phyloP scores from a whole-genome alignment of 2,329 filamentous ascomycete genomes.

The Diaporthe ilicicola region DNA sequence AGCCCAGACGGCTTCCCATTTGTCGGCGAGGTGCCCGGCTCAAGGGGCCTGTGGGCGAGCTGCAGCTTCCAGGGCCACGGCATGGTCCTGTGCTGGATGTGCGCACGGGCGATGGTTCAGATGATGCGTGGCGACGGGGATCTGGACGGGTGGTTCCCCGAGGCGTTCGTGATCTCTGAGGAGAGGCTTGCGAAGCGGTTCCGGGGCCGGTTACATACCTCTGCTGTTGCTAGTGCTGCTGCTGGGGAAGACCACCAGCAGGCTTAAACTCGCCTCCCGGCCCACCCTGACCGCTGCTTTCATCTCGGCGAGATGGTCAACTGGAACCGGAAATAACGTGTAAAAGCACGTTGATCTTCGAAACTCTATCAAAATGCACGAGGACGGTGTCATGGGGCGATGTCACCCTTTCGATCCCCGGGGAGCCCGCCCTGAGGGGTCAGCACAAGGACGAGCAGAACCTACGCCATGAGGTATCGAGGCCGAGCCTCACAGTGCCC shows the following conservation, averaged over 20 bases:
- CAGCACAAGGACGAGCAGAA: conserved; percentile 12
- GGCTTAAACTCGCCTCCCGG: neutral
- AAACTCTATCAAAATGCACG: conserved; percentile 3
- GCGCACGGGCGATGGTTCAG: conserved; percentile 62
- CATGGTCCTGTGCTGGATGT: conserved; percentile 71
- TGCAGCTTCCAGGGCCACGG: conserved; percentile 73
- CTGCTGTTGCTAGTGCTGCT: neutral
- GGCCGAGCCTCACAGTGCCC: neutral
- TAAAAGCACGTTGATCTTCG: neutral
- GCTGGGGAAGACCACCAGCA: neutral
- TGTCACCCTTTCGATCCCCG: neutral
- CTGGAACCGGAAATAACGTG: neutral
- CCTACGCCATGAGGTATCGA: neutral
- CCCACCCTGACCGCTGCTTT: conserved; percentile 8
- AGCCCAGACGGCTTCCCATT: conserved; percentile 61
- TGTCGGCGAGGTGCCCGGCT: conserved; percentile 56
- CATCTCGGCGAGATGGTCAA: neutral
- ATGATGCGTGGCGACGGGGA: conserved; percentile 55
- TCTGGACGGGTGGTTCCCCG: conserved; percentile 60
- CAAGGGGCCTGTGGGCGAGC: conserved; percentile 60
- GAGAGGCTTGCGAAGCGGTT: conserved; percentile 52
- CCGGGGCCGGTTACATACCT: conserved; percentile 40
- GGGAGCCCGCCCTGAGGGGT: neutral
- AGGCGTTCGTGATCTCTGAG: conserved; percentile 56
- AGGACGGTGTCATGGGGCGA: conserved; percentile 13